A percentile compares a stretch with the other conserved stretches of the same genome.
Evolutionary conservation across 2,329 filamentous ascomycete species (phyloP).

Genomic region (Rasamsonia emersonii): DNA sequence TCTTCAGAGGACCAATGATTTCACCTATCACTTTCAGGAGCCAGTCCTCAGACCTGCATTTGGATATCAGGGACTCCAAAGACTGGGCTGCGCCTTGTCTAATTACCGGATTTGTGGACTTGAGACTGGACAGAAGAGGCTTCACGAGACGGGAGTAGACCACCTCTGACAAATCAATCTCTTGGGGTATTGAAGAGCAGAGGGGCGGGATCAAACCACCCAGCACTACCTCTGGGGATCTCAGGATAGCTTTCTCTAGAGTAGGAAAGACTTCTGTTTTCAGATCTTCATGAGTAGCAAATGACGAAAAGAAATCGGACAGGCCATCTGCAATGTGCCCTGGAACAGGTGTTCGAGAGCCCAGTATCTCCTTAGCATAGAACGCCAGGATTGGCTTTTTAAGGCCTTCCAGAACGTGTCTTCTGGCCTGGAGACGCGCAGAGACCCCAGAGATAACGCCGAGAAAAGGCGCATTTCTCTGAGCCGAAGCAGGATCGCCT

Average conservation of each 20-base stretch:
- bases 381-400: conserved; percentile 72
- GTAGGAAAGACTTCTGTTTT: conserved; percentile 67
- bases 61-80: conserved; percentile 61
- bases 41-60: conserved; percentile 49
- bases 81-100: conserved; percentile 66
- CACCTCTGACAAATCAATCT: conserved; percentile 68
- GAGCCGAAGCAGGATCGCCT: conserved; percentile 54
- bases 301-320: conserved; percentile 72
- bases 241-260: conserved; percentile 78
- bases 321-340: conserved; percentile 64
- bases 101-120: conserved; percentile 75
- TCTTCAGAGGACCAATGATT: conserved; percentile 68
- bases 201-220: conserved; percentile 69
- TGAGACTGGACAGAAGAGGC: conserved; percentile 79
- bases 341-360: conserved; percentile 64
- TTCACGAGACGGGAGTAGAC: conserved; percentile 69
- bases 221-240: conserved; percentile 83
- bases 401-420: conserved; percentile 52
- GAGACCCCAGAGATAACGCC: conserved; percentile 84
- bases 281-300: conserved; percentile 65
- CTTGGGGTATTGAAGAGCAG: conserved; percentile 57
- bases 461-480: conserved; percentile 67
- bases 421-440: conserved; percentile 58
- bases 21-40: conserved; percentile 68
- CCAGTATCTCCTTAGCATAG: conserved; percentile 76